These are phyloP conservation scores for Rhipidocladum racemiflorum DNA, from an alignment of 176 grass and related monocot species.

Conservation along the genomic window DNA sequence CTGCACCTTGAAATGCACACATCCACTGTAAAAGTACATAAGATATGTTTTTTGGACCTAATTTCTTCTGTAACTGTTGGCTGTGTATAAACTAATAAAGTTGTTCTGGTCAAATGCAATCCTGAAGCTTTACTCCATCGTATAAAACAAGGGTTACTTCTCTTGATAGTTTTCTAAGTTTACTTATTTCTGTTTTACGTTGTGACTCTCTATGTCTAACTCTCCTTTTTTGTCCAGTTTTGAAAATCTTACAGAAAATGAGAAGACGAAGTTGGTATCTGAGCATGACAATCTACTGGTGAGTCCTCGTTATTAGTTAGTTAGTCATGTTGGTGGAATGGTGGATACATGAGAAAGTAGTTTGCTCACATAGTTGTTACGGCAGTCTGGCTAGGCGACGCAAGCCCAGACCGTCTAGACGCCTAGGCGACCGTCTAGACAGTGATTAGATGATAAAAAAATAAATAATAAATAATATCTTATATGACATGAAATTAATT, in stretches of 20 bases:
- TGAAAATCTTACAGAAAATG: constrained; percentile 46
- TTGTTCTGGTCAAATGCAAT: not conserved
- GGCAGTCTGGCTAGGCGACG: too few species aligned
- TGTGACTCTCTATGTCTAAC: not conserved
- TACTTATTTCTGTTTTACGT: not conserved
- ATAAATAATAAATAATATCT: too few species aligned
- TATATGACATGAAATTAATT: too few species aligned
- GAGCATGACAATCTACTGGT: constrained; percentile 56
- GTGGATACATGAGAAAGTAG: not conserved
- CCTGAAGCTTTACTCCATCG: not conserved
- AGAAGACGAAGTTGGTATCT: constrained; percentile 50
- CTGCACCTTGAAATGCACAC: too few species aligned
- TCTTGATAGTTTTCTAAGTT: constrained; percentile 19
- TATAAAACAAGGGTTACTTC: constrained; percentile 3
- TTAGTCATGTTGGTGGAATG: not conserved
- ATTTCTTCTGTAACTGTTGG: not conserved
- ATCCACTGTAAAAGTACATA: not conserved
- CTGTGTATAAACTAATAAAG: not conserved
- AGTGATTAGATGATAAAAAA: too few species aligned
- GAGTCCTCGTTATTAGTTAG: constrained; percentile 26
- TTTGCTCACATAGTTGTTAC: too few species aligned
- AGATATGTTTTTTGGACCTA: not conserved
- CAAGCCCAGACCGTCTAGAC: too few species aligned
- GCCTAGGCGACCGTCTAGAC: too few species aligned
- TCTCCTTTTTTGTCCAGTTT: constrained; percentile 53